phyloP scores from a whole-genome alignment of 2,329 filamentous ascomycete genomes.

The Diaporthe caulivora region DNA sequence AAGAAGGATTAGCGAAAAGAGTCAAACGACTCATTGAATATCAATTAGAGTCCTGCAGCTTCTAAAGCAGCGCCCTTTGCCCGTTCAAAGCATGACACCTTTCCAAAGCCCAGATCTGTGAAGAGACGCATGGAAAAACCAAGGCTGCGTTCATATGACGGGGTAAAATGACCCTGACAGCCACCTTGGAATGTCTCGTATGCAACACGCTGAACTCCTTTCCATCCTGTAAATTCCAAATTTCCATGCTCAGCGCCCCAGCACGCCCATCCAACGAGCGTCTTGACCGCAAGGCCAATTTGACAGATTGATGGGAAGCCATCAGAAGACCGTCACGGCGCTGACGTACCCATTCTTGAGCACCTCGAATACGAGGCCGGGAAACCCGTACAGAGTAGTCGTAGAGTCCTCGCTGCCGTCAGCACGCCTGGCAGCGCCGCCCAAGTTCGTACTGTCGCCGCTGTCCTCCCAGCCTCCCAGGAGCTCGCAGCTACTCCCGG shows the following conservation, averaged over 20 bases:
- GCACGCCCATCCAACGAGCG: not conserved
- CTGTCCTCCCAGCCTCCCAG: constrained; percentile 89
- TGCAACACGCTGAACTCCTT: constrained; percentile 4
- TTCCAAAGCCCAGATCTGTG: not conserved
- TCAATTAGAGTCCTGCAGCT: not conserved
- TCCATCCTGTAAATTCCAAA: not conserved
- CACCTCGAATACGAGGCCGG: constrained; percentile 94
- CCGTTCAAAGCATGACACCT: not conserved
- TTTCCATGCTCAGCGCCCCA: not conserved
- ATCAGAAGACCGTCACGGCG: constrained; percentile 87
- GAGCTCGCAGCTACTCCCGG: constrained; percentile 88
- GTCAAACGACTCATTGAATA: not conserved
- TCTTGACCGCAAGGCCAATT: not conserved
- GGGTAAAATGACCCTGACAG: too few species aligned
- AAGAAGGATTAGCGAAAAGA: not conserved
- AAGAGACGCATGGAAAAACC: not conserved
- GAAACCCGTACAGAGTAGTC: constrained; percentile 93
- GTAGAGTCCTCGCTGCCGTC: constrained; percentile 70
- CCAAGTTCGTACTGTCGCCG: constrained; percentile 58
- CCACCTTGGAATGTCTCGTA: not conserved
- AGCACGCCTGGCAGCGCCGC: constrained; percentile 61
- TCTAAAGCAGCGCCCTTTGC: not conserved
- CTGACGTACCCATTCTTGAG: constrained; percentile 92
- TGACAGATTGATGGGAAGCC: not conserved
- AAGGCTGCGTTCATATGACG: not conserved